Evolutionary conservation across 192 early-diverging fungal genomes (phyloP).

Genomic region (Linnemannia hyalina): DNA sequence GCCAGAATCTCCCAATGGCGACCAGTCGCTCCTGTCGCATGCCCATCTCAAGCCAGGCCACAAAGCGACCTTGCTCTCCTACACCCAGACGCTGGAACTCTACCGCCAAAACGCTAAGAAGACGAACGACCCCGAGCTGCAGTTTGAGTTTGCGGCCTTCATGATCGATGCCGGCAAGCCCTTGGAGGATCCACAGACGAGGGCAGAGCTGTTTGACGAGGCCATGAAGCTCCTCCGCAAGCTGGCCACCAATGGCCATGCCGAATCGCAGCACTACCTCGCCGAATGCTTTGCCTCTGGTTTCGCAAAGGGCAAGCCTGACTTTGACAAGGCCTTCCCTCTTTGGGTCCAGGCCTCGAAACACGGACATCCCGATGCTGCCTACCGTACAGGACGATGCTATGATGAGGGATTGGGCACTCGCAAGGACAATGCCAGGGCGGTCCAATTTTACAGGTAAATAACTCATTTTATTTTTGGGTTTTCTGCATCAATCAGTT

Average conservation of each 20-base stretch:
- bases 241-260: constrained; percentile 68
- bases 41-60: constrained; percentile 72
- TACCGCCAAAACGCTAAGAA: constrained; percentile 78
- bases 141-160: constrained; percentile 78
- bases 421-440: constrained; percentile 70
- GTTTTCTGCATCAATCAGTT: too few relatives aligned
- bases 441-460: constrained; percentile 80
- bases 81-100: constrained; percentile 66
- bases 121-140: constrained; percentile 70
- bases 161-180: constrained; percentile 71
- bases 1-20: constrained; percentile 12
- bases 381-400: constrained; percentile 73
- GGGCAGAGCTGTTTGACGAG: constrained; percentile 72
- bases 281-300: constrained; percentile 81
- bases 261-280: constrained; percentile 79
- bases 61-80: constrained; percentile 67
- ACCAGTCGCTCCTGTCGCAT: constrained; percentile 57
- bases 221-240: constrained; percentile 75
- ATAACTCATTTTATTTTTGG: background rate
- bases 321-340: constrained; percentile 79
- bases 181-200: constrained; percentile 63
- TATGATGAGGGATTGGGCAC: constrained; percentile 79
- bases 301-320: constrained; percentile 72
- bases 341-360: constrained; percentile 79
- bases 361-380: constrained; percentile 74